phyloP scores from a whole-genome alignment of 805 yeast species.

The Saccharomyces cerevisiae region DNA sequence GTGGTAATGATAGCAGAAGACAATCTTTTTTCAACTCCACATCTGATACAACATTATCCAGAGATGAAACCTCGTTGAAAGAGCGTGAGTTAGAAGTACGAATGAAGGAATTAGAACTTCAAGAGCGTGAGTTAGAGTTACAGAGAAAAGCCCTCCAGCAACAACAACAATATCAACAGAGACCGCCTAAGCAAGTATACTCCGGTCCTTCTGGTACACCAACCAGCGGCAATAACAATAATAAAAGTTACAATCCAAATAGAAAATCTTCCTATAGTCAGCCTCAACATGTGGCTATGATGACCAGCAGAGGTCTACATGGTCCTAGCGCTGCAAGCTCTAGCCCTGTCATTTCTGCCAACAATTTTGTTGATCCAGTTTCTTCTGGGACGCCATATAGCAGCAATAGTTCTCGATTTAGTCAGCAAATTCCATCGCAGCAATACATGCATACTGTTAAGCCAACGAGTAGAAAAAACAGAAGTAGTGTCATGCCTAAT shows the following conservation, averaged over 20 bases:
- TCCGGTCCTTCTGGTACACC: not conserved
- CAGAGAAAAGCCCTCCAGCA: constrained; percentile 17
- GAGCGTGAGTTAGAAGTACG: constrained; percentile 25
- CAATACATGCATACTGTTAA: constrained; percentile 15
- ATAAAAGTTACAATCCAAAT: not conserved
- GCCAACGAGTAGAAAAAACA: constrained; percentile 30
- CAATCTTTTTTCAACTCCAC: not conserved
- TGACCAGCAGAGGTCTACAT: constrained; percentile 4
- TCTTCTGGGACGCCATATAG: constrained; percentile 9
- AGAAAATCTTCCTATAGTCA: not conserved
- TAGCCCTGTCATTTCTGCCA: constrained; percentile 8
- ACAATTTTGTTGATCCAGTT: constrained; percentile 18
- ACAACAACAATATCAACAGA: constrained; percentile 5
- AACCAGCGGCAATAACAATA: not conserved
- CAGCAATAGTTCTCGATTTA: not conserved
- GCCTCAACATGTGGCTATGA: not conserved
- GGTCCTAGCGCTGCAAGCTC: constrained; percentile 6
- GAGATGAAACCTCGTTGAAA: constrained; percentile 13
- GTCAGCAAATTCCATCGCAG: not conserved
- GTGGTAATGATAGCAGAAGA: not conserved
- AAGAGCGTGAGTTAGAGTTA: constrained; percentile 26
- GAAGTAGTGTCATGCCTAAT: constrained; percentile 23
- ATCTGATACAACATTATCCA: not conserved
- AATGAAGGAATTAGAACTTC: constrained; percentile 22
- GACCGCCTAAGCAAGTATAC: constrained; percentile 1